Evolutionary conservation across 2,329 filamentous ascomycete species (phyloP).

Genomic region (Penicillium sp.): DNA sequence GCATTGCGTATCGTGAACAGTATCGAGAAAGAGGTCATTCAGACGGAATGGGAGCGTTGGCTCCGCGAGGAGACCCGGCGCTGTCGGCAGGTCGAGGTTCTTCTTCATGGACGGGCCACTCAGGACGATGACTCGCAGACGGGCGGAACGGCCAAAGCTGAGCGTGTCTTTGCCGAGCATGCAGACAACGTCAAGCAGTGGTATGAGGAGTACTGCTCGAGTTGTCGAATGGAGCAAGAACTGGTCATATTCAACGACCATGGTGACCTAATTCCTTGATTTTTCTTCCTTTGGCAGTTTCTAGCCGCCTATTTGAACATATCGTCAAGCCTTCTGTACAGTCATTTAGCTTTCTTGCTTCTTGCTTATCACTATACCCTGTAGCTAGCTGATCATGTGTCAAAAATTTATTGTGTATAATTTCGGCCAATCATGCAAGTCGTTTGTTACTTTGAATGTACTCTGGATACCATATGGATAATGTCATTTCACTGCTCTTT

Average conservation of each 20-base stretch:
- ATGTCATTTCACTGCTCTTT: slow-evolving; percentile 1
- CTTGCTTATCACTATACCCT: slow-evolving; percentile 30
- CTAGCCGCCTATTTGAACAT: background rate
- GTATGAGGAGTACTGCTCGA: slow-evolving; percentile 62
- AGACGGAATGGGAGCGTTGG: slow-evolving; percentile 93
- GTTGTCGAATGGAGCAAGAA: slow-evolving; percentile 52
- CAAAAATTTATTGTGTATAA: slow-evolving; percentile 14
- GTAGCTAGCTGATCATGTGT: slow-evolving; percentile 12
- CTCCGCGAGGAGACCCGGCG: slow-evolving; percentile 72
- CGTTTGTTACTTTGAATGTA: background rate
- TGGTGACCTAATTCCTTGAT: slow-evolving; percentile 23
- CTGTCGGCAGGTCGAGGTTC: slow-evolving; percentile 62
- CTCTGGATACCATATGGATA: background rate
- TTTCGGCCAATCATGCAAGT: slow-evolving; percentile 8
- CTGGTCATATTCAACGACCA: slow-evolving; percentile 22
- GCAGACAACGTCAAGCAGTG: slow-evolving; percentile 52
- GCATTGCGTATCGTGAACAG: slow-evolving; percentile 86
- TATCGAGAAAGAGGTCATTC: slow-evolving; percentile 80
- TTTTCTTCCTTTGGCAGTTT: background rate
- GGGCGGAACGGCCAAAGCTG: slow-evolving; percentile 25
- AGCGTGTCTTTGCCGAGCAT: slow-evolving; percentile 33
- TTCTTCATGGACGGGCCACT: slow-evolving; percentile 38
- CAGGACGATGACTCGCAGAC: slow-evolving; percentile 25
- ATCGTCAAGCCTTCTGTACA: slow-evolving; percentile 7
- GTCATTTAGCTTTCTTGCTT: slow-evolving; percentile 11